Conservation (phyloP, 2,329 filamentous ascomycete species). For the Pseudopyrenochaeta lycopersici region DNA sequence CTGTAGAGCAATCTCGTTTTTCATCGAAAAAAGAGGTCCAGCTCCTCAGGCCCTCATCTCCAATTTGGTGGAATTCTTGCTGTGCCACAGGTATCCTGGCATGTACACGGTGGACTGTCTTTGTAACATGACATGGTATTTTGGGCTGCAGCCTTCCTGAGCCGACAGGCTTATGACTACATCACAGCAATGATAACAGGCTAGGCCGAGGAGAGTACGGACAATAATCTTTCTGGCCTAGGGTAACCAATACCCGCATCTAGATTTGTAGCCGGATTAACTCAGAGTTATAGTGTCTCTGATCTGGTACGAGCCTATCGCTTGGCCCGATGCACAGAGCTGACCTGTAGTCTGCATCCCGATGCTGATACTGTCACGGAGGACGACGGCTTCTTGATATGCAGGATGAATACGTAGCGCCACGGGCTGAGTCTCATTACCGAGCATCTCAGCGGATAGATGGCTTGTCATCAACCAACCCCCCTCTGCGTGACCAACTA, state of each 20-base stretch:
- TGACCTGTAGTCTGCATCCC: slow-evolving; percentile 25
- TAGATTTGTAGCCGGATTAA: slow-evolving; percentile 6
- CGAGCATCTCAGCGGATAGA: slow-evolving; percentile 4
- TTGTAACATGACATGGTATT: slow-evolving; percentile 42
- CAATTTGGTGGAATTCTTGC: slow-evolving; percentile 33
- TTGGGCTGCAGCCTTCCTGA: slow-evolving; percentile 35
- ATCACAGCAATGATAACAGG: slow-evolving; percentile 19
- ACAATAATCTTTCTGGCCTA: slow-evolving; percentile 6
- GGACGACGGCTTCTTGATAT: slow-evolving; percentile 3
- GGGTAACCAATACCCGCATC: slow-evolving; percentile 11
- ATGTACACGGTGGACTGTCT: not conserved
- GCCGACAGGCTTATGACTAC: slow-evolving; percentile 25
- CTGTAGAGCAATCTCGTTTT: slow-evolving; percentile 15
- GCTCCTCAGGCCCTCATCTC: slow-evolving; percentile 37
- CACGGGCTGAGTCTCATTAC: slow-evolving; percentile 13
- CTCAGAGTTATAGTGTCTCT: slow-evolving; percentile 19
- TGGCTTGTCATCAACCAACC: slow-evolving; percentile 13
- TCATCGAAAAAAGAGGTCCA: slow-evolving; percentile 23
- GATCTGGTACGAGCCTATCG: slow-evolving; percentile 14
- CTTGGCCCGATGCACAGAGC: slow-evolving; percentile 24
- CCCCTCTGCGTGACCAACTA: slow-evolving; percentile 24
- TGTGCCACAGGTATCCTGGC: slow-evolving; percentile 29
- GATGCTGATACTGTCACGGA: slow-evolving; percentile 13
- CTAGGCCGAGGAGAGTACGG: slow-evolving; percentile 1
- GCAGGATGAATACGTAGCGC: slow-evolving; percentile 13